Conservation (phyloP, 2,329 filamentous ascomycete species). For the Fusarium sp. region DNA sequence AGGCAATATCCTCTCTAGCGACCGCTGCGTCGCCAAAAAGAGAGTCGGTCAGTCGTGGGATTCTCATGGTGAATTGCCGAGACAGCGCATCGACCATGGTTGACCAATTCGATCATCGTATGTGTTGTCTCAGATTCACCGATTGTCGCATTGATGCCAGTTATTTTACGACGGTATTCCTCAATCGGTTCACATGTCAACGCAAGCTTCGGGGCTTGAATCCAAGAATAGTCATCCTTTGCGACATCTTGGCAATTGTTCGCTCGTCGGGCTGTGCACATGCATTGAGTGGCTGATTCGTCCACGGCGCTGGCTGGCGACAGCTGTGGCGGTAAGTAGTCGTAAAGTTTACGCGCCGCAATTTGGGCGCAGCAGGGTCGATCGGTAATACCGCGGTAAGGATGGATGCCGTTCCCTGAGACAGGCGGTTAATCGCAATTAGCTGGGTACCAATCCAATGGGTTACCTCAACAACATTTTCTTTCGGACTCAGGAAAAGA, state of each 20-base stretch:
- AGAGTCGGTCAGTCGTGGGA: neutral
- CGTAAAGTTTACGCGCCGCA: neutral
- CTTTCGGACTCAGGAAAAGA: neutral
- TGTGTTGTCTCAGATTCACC: neutral
- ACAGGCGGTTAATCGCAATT: neutral
- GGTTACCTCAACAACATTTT: neutral
- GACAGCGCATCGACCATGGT: neutral
- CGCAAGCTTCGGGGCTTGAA: neutral
- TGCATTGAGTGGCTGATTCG: neutral
- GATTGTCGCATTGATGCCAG: neutral
- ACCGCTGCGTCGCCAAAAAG: no score
- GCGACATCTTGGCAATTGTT: neutral
- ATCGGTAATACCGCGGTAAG: neutral
- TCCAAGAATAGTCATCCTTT: neutral
- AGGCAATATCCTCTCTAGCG: neutral
- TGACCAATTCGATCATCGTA: neutral
- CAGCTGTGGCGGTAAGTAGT: neutral
- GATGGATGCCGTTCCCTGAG: neutral
- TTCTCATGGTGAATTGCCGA: neutral
- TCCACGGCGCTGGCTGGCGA: no score
- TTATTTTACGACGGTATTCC: accelerated
- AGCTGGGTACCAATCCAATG: neutral
- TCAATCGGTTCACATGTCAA: no score
- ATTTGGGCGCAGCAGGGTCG: neutral
- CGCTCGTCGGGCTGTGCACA: neutral